A percentile compares a stretch with the other conserved stretches of the same genome.
These are phyloP conservation scores for Diaporthe caulivora DNA, from an alignment of 2,329 filamentous ascomycete species.

Conservation along the genomic window DNA sequence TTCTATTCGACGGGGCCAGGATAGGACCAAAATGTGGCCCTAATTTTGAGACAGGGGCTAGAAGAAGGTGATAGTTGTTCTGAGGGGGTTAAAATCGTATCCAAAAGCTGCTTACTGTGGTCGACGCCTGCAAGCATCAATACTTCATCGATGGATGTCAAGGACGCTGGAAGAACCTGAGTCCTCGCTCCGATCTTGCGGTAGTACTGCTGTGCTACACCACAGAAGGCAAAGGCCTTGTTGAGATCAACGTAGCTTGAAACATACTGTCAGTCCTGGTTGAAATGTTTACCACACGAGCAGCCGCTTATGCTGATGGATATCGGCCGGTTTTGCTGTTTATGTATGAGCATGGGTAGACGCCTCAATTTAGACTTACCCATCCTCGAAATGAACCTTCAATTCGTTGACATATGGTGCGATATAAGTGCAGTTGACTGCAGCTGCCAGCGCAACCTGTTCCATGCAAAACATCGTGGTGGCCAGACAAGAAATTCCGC, in stretches of 20 bases:
- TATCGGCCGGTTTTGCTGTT: not conserved
- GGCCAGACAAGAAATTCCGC: constrained; percentile 69
- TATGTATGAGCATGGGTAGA: not conserved
- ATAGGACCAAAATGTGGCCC: no score
- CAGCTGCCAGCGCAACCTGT: constrained; percentile 69
- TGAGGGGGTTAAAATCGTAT: no score
- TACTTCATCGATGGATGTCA: constrained; percentile 70
- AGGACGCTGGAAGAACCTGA: constrained; percentile 66
- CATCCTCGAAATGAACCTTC: constrained; percentile 69
- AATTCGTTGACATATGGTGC: constrained; percentile 76
- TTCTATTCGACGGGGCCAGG: no score
- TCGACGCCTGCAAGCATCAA: constrained; percentile 68
- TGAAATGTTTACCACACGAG: not conserved
- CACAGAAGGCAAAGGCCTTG: constrained; percentile 64
- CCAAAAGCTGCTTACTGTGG: constrained; percentile 50
- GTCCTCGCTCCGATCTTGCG: constrained; percentile 55
- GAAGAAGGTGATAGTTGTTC: no score
- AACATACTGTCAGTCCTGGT: not conserved
- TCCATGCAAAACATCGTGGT: constrained; percentile 74
- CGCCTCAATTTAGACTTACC: constrained; percentile 48
- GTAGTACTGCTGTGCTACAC: constrained; percentile 66
- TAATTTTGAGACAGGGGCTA: no score
- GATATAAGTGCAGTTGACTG: constrained; percentile 71
- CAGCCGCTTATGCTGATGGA: not conserved
- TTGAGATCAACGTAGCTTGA: constrained; percentile 60